Evolutionary conservation across 2,329 filamentous ascomycete genomes (phyloP).

Genomic region (Stachybotrys chlorohalonatus): DNA sequence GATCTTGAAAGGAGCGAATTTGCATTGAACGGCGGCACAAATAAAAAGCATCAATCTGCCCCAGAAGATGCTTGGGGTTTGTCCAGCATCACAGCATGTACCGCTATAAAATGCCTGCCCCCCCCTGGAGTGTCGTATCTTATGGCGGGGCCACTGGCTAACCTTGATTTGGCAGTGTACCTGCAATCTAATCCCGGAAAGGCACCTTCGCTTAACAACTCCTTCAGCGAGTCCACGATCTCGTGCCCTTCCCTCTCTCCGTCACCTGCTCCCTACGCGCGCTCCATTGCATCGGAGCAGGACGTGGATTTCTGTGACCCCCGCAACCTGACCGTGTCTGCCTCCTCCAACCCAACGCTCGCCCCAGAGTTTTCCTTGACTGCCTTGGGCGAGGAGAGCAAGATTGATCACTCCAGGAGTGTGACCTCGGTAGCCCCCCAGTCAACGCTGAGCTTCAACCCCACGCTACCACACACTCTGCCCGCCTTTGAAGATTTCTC

Average conservation of each 20-base stretch:
- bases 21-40: too few species aligned
- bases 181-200: constrained; percentile 36
- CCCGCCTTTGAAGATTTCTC: constrained; percentile 78
- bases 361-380: constrained; percentile 58
- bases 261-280: constrained; percentile 71
- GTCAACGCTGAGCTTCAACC: constrained; percentile 41
- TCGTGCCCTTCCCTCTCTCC: constrained; percentile 79
- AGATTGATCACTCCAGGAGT: constrained; percentile 42
- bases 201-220: constrained; percentile 52
- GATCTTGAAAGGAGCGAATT: too few species aligned
- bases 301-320: constrained; percentile 87
- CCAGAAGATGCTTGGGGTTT: too few species aligned
- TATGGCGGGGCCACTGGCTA: constrained; percentile 22
- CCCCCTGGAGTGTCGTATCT: not conserved
- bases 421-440: constrained; percentile 30
- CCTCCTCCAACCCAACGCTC: constrained; percentile 36
- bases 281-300: constrained; percentile 57
- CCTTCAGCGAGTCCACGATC: constrained; percentile 62
- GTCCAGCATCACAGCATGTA: too few species aligned
- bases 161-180: constrained; percentile 34
- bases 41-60: too few species aligned
- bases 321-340: constrained; percentile 71
- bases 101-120: not conserved
- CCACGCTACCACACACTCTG: constrained; percentile 46
- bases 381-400: constrained; percentile 55